These are phyloP conservation scores for Saccharomyces hybrid DNA, from an alignment of 1,139 yeast genomes.

Conservation along the genomic window DNA sequence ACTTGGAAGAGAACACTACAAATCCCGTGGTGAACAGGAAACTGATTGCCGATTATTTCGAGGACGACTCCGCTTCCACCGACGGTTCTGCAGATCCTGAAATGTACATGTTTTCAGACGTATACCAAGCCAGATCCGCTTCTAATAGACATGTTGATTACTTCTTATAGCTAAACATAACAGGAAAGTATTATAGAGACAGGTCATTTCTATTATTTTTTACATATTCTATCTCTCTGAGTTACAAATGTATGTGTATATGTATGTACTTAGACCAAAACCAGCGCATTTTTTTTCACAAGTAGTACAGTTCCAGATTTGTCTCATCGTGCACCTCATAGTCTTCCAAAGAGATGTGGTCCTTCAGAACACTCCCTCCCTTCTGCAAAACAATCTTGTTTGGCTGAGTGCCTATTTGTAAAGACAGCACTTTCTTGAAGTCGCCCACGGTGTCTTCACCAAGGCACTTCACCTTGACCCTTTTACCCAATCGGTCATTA, in stretches of 20 bases:
- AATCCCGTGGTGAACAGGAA: slow-evolving; percentile 15
- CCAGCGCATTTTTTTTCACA: slow-evolving; percentile 28
- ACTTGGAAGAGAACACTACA: slow-evolving; percentile 3
- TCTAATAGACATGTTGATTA: slow-evolving; percentile 54
- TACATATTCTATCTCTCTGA: background rate
- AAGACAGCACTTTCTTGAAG: slow-evolving; percentile 72
- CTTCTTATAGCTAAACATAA: slow-evolving; percentile 40
- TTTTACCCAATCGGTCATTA: slow-evolving; percentile 66
- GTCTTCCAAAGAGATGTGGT: slow-evolving; percentile 84
- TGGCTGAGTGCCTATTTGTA: slow-evolving; percentile 56
- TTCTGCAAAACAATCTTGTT: slow-evolving; percentile 63
- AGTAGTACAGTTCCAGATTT: slow-evolving; percentile 74
- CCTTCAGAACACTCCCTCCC: slow-evolving; percentile 75
- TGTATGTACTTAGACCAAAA: slow-evolving; percentile 1
- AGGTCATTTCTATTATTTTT: background rate
- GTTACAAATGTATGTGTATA: background rate
- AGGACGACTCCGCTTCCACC: slow-evolving; percentile 10
- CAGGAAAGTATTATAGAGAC: background rate
- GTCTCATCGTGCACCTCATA: slow-evolving; percentile 91
- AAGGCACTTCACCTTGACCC: slow-evolving; percentile 77
- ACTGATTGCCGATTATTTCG: slow-evolving; percentile 24
- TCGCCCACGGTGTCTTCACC: slow-evolving; percentile 88
- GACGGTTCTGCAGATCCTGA: slow-evolving; percentile 14
- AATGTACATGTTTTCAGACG: slow-evolving; percentile 28
- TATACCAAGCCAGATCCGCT: slow-evolving; percentile 31